Evolutionary conservation across 257 asterid species (phyloP).

Genomic region (Capsicum pubescens): DNA sequence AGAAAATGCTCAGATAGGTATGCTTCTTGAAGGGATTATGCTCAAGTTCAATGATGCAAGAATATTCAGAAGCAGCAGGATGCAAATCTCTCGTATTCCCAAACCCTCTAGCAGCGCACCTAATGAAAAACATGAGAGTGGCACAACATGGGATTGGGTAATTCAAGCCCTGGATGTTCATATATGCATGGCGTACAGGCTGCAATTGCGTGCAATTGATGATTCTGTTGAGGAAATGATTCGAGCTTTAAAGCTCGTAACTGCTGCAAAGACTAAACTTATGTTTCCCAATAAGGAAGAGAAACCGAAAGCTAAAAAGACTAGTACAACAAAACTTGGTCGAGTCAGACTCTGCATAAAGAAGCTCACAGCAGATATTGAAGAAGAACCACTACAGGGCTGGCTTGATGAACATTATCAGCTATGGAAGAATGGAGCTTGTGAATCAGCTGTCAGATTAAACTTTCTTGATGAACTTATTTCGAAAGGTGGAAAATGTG

Average conservation of each 20-base stretch:
- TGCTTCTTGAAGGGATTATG: slow-evolving; percentile 92
- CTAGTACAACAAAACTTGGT: slow-evolving; percentile 74
- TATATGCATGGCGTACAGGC: slow-evolving; percentile 86
- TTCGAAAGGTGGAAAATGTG: slow-evolving; percentile 53
- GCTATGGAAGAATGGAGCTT: slow-evolving; percentile 88
- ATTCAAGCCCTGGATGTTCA: slow-evolving; percentile 97
- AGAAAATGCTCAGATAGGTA: slow-evolving; percentile 96
- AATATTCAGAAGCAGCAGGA: slow-evolving; percentile 88
- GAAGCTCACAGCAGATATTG: slow-evolving; percentile 84
- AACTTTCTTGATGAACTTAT: slow-evolving; percentile 87
- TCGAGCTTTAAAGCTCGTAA: slow-evolving; percentile 89
- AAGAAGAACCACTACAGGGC: slow-evolving; percentile 99
- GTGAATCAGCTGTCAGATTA: slow-evolving; percentile 90
- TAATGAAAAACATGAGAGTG: slow-evolving; percentile 57
- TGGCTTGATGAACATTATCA: slow-evolving; percentile 99
- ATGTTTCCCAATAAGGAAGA: slow-evolving; percentile 76
- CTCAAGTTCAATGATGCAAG: slow-evolving; percentile 75
- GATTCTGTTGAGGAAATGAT: slow-evolving; percentile 96
- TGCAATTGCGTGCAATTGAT: slow-evolving; percentile 97
- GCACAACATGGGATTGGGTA: slow-evolving; percentile 96
- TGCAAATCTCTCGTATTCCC: slow-evolving; percentile 98
- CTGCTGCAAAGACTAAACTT: slow-evolving; percentile 73
- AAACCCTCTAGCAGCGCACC: slow-evolving; percentile 60
- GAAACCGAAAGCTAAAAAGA: slow-evolving; percentile 73
- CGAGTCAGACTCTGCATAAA: slow-evolving; percentile 75